phyloP scores from a whole-genome alignment of 495 filamentous ascomycete species.

The Hyaloscypha hepaticicola region DNA sequence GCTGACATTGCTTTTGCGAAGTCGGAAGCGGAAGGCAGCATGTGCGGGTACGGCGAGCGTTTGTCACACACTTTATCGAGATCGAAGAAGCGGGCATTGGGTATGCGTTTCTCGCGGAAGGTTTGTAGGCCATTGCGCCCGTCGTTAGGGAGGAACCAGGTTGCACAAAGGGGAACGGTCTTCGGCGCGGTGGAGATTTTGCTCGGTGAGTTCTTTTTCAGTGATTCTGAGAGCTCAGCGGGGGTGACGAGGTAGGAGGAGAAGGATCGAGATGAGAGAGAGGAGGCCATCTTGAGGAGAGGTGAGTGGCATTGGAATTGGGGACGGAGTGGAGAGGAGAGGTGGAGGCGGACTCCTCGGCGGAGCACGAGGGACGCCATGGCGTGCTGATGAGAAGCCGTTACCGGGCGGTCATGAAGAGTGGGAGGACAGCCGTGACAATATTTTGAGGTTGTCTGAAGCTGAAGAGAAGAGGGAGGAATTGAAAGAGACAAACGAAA shows the following conservation, averaged over 20 bases:
- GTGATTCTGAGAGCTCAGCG: constrained; percentile 71
- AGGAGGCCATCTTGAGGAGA: constrained; percentile 19
- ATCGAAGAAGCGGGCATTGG: constrained; percentile 92
- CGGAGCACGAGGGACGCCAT: constrained; percentile 3
- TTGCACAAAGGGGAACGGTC: constrained; percentile 83
- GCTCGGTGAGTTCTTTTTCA: constrained; percentile 71
- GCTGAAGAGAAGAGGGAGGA: constrained; percentile 7
- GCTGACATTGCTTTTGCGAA: constrained; percentile 88
- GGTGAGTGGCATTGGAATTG: constrained; percentile 13
- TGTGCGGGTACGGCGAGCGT: constrained; percentile 88
- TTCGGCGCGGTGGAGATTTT: constrained; percentile 75
- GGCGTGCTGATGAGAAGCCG: constrained; percentile 17
- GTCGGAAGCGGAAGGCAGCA: constrained; percentile 78
- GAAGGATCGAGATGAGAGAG: constrained; percentile 44
- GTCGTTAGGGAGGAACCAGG: constrained; percentile 96
- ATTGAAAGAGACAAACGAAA: constrained; percentile 10
- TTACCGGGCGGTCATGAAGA: constrained; percentile 23
- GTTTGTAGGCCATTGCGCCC: constrained; percentile 72
- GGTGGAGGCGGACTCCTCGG: constrained; percentile 1
- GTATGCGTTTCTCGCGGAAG: constrained; percentile 77
- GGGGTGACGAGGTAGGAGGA: constrained; percentile 84
- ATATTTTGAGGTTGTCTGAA: not conserved
- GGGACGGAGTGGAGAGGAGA: constrained; percentile 1
- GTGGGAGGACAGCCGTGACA: not conserved
- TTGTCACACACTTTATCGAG: constrained; percentile 87